Evolutionary conservation across 2,329 filamentous ascomycete species (phyloP), one percentile per base, ranked within the genome.

Genomic region (Cercospora nicotianae): DNA sequence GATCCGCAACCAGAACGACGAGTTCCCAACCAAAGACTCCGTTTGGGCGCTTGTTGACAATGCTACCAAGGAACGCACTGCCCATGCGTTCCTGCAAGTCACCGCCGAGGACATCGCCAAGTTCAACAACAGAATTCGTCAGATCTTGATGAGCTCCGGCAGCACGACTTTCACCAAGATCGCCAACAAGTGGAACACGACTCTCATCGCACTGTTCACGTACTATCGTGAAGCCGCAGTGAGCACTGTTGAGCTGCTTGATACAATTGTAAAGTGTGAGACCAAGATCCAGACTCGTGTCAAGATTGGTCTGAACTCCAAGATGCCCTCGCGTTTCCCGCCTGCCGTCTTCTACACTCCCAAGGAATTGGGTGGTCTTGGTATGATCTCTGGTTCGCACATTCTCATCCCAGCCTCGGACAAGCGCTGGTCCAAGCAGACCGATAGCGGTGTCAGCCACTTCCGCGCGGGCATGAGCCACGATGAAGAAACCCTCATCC

Each of bases 141-240:
- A 99, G 77, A 99, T 99, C 78, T 86, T 99, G 66, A 99, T 99
- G 95, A 98, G 94, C 10, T 98, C 95, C 67, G 96, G 95, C n/a
- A 97, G 93, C 5, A 99, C 95, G 0, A 99, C 95, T 0, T 99
- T 99, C 82, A 99, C 95, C 57, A 99, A 99, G 86, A 99, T 99
- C 77, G 95, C 96, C 58, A 99, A 99, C 83, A 99, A 99, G 83
- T 99, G 96, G 95, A 99, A 99, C 81, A 99, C 95, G 0, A 95
- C 93, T 1, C 81, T 99, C 73, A 99, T 99, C 76, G 94, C 95
- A 0, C 87, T 99, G 28, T 99, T 99, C 82, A 98, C 95, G 0
- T 99, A 99, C 81, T 99, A 99, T 78, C 92, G 95, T 79, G 95
- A 99, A 79, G 95, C 95, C 59, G 95, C 95, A 16, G 94, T 98